phyloP scores from a whole-genome alignment of 805 yeast genomes.

The Zygotorulaspora danielsina region DNA sequence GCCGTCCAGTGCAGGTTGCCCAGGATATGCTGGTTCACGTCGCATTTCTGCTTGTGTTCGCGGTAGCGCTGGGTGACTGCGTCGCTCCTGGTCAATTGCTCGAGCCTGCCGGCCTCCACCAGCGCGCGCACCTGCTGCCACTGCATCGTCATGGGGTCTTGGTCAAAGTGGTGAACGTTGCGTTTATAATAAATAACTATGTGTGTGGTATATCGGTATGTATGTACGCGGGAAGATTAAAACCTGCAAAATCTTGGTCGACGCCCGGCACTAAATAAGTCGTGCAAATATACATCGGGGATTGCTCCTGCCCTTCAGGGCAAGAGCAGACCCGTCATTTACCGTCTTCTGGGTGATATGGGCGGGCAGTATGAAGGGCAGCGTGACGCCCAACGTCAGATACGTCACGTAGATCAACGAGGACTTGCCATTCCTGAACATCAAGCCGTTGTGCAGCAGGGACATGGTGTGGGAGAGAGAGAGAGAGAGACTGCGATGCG shows the following conservation, averaged over 20 bases:
- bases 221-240: conserved; percentile 4
- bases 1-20: conserved; percentile 50
- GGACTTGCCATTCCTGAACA: conserved; percentile 6
- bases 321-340: conserved; percentile 8
- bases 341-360: conserved; percentile 20
- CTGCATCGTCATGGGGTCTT: conserved; percentile 27
- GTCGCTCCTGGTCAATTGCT: conserved; percentile 46
- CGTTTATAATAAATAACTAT: not conserved
- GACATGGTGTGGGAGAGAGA: too few relatives aligned
- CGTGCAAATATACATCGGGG: conserved; percentile 21
- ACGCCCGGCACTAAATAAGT: conserved; percentile 3
- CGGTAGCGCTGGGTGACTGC: conserved; percentile 43
- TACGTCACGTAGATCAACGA: conserved; percentile 25
- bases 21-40: conserved; percentile 48
- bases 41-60: conserved; percentile 42
- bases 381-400: conserved; percentile 25
- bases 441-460: not conserved
- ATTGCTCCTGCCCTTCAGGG: conserved; percentile 21
- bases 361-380: conserved; percentile 32
- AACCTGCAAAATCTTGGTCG: conserved; percentile 11
- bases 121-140: conserved; percentile 44
- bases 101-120: conserved; percentile 42
- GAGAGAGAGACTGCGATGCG: too few relatives aligned
- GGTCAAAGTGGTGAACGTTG: not conserved
- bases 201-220: conserved; percentile 1